Evolutionary conservation across 169 alveolate species (phyloP).

Genomic region (Plasmodium vivax): DNA sequence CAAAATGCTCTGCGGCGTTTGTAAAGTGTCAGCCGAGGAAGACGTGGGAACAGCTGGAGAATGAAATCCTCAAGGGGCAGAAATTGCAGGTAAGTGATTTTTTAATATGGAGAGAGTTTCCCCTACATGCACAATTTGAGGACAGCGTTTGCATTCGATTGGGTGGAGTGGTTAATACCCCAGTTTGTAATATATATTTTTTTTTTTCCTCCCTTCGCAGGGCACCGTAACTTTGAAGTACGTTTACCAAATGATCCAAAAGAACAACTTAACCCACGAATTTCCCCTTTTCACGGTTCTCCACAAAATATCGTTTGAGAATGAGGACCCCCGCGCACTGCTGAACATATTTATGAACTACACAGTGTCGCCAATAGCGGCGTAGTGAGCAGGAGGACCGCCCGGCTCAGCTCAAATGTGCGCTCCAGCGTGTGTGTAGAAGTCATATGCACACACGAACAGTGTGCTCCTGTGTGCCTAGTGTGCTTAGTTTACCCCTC

Average conservation of each 20-base stretch:
- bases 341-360: conserved; percentile 44
- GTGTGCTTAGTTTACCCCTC: background rate
- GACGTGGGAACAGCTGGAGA: conserved; percentile 91
- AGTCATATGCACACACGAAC: background rate
- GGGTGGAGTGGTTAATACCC: background rate
- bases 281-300: conserved; percentile 67
- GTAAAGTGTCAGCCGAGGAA: conserved; percentile 85
- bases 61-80: conserved; percentile 92
- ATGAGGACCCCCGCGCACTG: conserved; percentile 40
- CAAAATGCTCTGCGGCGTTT: conserved; percentile 93
- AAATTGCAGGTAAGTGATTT: conserved; percentile 85
- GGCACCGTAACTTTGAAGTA: conserved; percentile 62
- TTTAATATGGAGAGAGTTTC: background rate
- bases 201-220: conserved; percentile 16
- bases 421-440: background rate
- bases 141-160: background rate
- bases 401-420: background rate
- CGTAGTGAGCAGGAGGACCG: background rate
- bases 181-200: background rate
- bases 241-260: conserved; percentile 37
- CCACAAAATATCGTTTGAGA: conserved; percentile 58
- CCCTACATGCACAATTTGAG: background rate
- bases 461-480: background rate
- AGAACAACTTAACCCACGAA: conserved; percentile 29
- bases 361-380: background rate